These are phyloP conservation scores for Penicillium griseofulvum DNA, from an alignment of 2,329 filamentous ascomycete species.

Conservation along the genomic window DNA sequence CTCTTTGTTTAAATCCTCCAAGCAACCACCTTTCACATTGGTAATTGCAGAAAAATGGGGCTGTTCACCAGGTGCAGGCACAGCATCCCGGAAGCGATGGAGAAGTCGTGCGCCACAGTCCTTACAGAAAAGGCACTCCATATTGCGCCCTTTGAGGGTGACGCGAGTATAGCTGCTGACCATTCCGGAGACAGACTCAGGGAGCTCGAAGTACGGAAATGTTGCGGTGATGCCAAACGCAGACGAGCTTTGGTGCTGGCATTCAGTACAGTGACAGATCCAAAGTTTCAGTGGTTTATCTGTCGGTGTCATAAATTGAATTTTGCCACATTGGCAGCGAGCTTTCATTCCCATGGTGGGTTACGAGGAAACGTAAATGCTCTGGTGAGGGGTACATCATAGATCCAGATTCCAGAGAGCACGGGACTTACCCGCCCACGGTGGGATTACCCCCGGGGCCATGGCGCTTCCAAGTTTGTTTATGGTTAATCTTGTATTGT, in stretches of 20 bases:
- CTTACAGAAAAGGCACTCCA: slow-evolving; percentile 67
- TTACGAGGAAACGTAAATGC: background rate
- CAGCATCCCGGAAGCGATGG: slow-evolving; percentile 45
- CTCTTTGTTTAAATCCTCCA: slow-evolving; percentile 61
- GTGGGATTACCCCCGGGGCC: no score
- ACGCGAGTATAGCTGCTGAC: slow-evolving; percentile 49
- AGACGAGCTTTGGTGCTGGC: slow-evolving; percentile 63
- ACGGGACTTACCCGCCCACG: background rate
- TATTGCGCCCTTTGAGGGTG: slow-evolving; percentile 55
- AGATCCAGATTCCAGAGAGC: background rate
- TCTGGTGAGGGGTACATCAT: background rate
- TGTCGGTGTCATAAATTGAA: slow-evolving; percentile 62
- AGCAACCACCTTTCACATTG: slow-evolving; percentile 65
- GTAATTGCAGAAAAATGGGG: slow-evolving; percentile 44
- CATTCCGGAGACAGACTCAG: slow-evolving; percentile 26
- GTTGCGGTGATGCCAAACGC: slow-evolving; percentile 69
- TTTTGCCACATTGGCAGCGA: slow-evolving; percentile 63
- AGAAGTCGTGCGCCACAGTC: slow-evolving; percentile 64
- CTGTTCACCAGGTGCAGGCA: slow-evolving; percentile 54
- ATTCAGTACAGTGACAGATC: slow-evolving; percentile 69
- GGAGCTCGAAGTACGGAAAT: slow-evolving; percentile 64
- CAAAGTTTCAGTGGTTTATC: slow-evolving; percentile 62
- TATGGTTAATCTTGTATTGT: no score
- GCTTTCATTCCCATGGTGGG: slow-evolving; percentile 51
- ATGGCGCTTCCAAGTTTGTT: no score